phyloP scores from a whole-genome alignment of 2,329 filamentous ascomycete species.

The Fusarium stilboides region DNA sequence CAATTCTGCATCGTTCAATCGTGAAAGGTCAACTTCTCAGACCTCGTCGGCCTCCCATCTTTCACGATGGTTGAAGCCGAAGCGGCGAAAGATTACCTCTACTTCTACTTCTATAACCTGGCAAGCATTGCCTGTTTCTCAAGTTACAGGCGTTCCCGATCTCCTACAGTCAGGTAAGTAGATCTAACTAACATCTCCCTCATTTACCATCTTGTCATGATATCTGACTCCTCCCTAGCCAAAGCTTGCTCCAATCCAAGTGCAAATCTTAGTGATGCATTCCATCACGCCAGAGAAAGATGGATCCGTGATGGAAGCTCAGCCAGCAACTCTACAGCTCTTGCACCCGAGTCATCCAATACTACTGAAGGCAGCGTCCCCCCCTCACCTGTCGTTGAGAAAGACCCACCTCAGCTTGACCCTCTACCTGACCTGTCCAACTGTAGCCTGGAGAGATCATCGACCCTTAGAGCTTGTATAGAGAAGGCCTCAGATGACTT shows the following conservation, averaged over 20 bases:
- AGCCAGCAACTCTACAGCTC: not conserved
- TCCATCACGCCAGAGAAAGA: conserved; percentile 50
- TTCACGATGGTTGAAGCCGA: conserved; percentile 32
- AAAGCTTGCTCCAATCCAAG: conserved; percentile 32
- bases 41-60: conserved; percentile 23
- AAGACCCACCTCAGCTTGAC: conserved; percentile 50
- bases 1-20: not conserved
- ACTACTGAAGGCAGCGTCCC: not conserved
- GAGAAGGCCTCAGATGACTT: conserved; percentile 53
- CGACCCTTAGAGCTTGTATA: conserved; percentile 50
- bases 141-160: conserved; percentile 9
- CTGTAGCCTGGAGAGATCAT: conserved; percentile 47
- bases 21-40: conserved; percentile 21
- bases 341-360: not conserved
- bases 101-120: conserved; percentile 10
- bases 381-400: not conserved
- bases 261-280: conserved; percentile 51
- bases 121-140: conserved; percentile 8
- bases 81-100: conserved; percentile 31
- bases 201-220: not conserved
- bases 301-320: conserved; percentile 45
- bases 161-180: conserved; percentile 13
- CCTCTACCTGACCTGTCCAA: conserved; percentile 48
- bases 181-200: not conserved
- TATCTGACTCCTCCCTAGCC: conserved; percentile 1